A percentile compares a stretch with the other conserved stretches of the same genome.
Conservation (phyloP, 2,329 filamentous ascomycete genomes). For the Fusarium floridanum region DNA sequence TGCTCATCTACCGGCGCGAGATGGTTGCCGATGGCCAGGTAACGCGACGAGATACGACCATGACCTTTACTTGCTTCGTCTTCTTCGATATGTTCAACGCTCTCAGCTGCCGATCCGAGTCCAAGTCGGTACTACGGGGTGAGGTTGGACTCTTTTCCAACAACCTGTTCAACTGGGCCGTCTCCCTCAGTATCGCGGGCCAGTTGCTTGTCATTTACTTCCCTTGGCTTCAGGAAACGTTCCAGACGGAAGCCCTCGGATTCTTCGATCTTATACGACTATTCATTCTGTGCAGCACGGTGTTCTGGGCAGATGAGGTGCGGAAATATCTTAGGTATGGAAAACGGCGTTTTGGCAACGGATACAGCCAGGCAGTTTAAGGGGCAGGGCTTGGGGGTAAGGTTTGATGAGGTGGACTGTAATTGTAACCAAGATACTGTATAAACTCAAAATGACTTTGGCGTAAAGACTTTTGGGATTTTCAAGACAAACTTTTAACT, state of each 20-base stretch:
- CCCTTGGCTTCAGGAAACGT: constrained; percentile 91
- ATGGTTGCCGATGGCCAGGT: constrained; percentile 88
- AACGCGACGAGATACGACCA: constrained; percentile 94
- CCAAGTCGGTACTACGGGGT: constrained; percentile 87
- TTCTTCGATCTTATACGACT: constrained; percentile 81
- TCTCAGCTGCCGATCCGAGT: constrained; percentile 89
- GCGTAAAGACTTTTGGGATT: constrained; percentile 29
- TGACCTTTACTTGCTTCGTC: constrained; percentile 99
- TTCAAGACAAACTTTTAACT: background rate
- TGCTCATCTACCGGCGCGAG: constrained; percentile 90
- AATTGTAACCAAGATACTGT: constrained; percentile 27
- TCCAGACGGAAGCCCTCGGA: constrained; percentile 91
- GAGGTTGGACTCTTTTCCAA: constrained; percentile 89
- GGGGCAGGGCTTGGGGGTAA: constrained; percentile 5
- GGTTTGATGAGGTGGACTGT: constrained; percentile 18
- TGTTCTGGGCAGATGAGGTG: constrained; percentile 95
- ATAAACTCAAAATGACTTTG: constrained; percentile 24
- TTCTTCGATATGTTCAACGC: constrained; percentile 99
- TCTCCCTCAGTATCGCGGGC: constrained; percentile 84
- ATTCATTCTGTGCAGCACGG: constrained; percentile 82
- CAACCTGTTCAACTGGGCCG: constrained; percentile 96
- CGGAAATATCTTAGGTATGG: constrained; percentile 82
- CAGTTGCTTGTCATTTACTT: constrained; percentile 95
- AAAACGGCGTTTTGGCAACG: constrained; percentile 66
- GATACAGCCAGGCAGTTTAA: constrained; percentile 76